A percentile compares a stretch with the other conserved stretches of the same genome.
phyloP scores from a whole-genome alignment of 2,329 filamentous ascomycete species.

The Fonsecaea monophora region DNA sequence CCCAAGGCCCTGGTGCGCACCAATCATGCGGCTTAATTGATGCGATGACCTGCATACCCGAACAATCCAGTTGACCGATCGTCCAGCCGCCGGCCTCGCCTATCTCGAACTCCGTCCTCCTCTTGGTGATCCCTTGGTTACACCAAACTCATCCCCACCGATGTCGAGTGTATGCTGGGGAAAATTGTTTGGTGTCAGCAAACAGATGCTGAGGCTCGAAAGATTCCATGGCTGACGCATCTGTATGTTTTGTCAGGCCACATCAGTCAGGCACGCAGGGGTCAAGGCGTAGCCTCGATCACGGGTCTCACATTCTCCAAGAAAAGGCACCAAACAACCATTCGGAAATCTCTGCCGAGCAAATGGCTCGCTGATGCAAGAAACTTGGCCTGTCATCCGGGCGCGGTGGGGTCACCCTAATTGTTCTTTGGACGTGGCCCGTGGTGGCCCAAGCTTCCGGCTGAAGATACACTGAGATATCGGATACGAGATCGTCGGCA shows the following conservation, averaged over 20 bases:
- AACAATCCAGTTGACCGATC: constrained; percentile 29
- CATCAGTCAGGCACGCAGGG: constrained; percentile 8
- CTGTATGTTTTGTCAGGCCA: background rate
- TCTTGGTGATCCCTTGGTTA: constrained; percentile 12
- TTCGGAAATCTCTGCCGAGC: constrained; percentile 32
- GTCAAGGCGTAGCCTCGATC: constrained; percentile 29
- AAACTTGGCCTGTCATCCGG: constrained; percentile 26
- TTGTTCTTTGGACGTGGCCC: constrained; percentile 6
- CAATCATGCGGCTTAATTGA: constrained; percentile 27
- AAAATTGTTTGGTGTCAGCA: background rate
- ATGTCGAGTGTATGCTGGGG: background rate
- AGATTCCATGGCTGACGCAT: constrained; percentile 6
- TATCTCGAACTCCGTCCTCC: constrained; percentile 28
- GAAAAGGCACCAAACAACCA: constrained; percentile 13
- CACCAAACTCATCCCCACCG: constrained; percentile 13
- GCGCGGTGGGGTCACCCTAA: background rate
- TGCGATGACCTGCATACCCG: constrained; percentile 37
- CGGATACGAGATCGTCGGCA: constrained; percentile 3
- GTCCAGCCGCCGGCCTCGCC: constrained; percentile 33
- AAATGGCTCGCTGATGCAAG: constrained; percentile 15
- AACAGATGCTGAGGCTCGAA: constrained; percentile 2
- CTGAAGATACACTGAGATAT: constrained; percentile 4
- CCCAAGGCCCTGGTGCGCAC: constrained; percentile 6
- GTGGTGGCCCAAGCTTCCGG: constrained; percentile 15
- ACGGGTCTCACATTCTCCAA: constrained; percentile 30